Evolutionary conservation across 164 flowering plant species (phyloP).

Genomic region (Euptelea pleiosperma): DNA sequence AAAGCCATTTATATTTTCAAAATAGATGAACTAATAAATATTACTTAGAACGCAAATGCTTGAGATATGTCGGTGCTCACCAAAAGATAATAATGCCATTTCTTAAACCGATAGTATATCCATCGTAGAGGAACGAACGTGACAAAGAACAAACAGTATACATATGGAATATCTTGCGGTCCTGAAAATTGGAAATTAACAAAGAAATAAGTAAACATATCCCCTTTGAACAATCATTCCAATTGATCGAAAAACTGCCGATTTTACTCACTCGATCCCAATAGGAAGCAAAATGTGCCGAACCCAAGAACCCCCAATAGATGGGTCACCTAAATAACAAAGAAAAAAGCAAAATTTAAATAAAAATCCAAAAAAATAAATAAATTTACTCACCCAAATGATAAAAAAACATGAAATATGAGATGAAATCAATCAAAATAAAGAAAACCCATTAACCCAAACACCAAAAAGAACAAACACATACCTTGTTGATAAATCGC

Average conservation of each 20-base stretch:
- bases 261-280: constrained; percentile 80
- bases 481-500: constrained; percentile 77
- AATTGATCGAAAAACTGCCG: background rate
- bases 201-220: background rate
- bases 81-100: constrained; percentile 97
- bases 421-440: constrained; percentile 3
- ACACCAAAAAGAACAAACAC: background rate
- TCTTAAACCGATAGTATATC: constrained; percentile 96
- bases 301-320: constrained; percentile 84
- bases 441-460: background rate
- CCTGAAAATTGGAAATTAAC: constrained; percentile 43
- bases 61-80: constrained; percentile 41
- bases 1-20: background rate
- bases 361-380: background rate
- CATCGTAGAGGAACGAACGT: constrained; percentile 91
- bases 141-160: constrained; percentile 84
- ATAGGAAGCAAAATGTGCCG: constrained; percentile 83
- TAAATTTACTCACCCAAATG: constrained; percentile 3
- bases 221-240: background rate
- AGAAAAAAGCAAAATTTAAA: background rate
- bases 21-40: background rate
- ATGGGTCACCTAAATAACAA: constrained; percentile 71
- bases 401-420: background rate
- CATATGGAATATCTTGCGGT: constrained; percentile 88
- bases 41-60: background rate